phyloP scores from a whole-genome alignment of 169 alveolate species.

The Amoebophrya sp. region DNA sequence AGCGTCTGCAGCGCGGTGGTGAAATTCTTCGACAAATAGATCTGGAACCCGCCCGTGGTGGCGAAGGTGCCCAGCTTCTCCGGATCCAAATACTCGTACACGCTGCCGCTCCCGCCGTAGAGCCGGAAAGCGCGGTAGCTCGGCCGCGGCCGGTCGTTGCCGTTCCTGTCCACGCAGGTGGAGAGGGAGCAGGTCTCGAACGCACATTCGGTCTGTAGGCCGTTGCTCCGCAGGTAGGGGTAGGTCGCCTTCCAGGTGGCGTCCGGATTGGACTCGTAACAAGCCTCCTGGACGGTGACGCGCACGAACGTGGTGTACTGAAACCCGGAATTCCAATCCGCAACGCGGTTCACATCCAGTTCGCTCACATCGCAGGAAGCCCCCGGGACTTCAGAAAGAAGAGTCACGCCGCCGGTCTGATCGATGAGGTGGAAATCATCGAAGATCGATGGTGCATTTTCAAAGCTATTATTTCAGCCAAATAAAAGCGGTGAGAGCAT shows the following conservation, averaged over 20 bases:
- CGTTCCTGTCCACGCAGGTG: background rate
- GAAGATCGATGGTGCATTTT: too few species aligned
- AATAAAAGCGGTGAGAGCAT: too few species aligned
- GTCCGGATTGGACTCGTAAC: background rate
- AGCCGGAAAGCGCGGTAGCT: too few species aligned
- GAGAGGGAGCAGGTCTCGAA: background rate
- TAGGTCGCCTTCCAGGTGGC: background rate
- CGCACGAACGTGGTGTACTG: background rate
- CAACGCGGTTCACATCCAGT: background rate
- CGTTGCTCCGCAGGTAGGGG: background rate
- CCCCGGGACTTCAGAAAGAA: too few species aligned
- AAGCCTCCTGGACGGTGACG: background rate
- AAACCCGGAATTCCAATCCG: background rate
- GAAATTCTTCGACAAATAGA: background rate
- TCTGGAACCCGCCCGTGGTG: background rate
- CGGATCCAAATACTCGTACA: background rate
- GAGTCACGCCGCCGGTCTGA: too few species aligned
- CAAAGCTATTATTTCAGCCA: too few species aligned
- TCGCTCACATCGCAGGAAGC: too few species aligned
- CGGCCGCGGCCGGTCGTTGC: background rate
- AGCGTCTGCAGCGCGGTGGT: background rate
- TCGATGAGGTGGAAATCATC: too few species aligned
- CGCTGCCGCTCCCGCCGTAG: background rate
- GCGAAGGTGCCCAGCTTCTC: background rate
- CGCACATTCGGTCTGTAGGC: too few species aligned